Evolutionary conservation across 306 rosid species (phyloP), one percentile per base, ranked within the genome.

Genomic region (Arachis hypogaea): DNA sequence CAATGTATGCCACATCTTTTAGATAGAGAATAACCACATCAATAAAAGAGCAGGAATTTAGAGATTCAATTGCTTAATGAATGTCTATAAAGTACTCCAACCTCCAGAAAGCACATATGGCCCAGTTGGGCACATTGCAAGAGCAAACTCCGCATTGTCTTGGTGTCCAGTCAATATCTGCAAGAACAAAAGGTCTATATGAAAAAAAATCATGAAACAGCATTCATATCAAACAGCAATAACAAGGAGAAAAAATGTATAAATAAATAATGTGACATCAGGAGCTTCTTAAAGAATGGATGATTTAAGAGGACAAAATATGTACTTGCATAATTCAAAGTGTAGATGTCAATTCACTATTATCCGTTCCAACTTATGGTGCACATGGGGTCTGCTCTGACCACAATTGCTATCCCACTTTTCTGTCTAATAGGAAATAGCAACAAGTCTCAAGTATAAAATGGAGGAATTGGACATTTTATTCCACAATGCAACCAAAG

Each of bases 111-210:
- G 92, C 43, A 95, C 99, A 77, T 84, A 95, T 33, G 99, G 97
- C 77, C 92, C 98, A 68, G 97, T 92, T 62, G 96, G 99, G 85
- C 98, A 95, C 99, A 92, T 88, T 57, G 99, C 97, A 83, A 95
- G 99, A 72, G 99, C 99, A 78, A 90, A 95, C 77, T 95, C 99
- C 16, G 99, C 99, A 95, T 95, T 95, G 59, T 95, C 99, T 83
- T 92, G 89, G 81, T 95, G 99, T 72, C 99, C 99, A 49, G 99
- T 95, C 81, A 95, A 78, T 77, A 92, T 83, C 99, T 95, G 86
- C 81, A 82, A 51, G 29, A 52, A 52, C 58, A 51, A 16, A 47
- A 64, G 7, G 7, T 62, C 50, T 22, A 41, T 5, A 29, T 14
- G 58, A 59, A 80, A 67, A 67, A 43, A 63, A 47, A 42, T 45